phyloP scores from a whole-genome alignment of 1,139 yeast species.

The Protomyces arabidopsidicola region DNA sequence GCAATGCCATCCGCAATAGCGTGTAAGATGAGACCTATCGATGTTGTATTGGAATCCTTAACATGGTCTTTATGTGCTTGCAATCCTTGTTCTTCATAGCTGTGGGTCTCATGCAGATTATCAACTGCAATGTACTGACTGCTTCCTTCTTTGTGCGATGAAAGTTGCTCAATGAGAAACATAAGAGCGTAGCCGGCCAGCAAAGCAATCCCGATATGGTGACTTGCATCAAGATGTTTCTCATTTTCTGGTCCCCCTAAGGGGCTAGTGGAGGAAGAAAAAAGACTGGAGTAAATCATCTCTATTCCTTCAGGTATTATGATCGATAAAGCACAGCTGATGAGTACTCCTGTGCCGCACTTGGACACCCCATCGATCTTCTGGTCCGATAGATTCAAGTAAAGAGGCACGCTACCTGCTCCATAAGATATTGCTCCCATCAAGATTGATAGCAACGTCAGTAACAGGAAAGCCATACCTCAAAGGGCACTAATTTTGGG shows the following conservation, averaged over 20 bases:
- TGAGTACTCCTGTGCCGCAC: constrained; percentile 58
- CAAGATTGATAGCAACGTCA: background rate
- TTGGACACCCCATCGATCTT: constrained; percentile 40
- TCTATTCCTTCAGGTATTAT: constrained; percentile 69
- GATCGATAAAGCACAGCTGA: constrained; percentile 60
- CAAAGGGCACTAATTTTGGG: no score
- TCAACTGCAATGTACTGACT: constrained; percentile 12
- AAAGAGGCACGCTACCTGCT: background rate
- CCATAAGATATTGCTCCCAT: background rate
- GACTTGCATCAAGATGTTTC: no score
- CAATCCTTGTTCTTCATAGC: background rate
- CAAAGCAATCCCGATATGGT: constrained; percentile 42
- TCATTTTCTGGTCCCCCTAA: no score
- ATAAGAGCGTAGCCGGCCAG: constrained; percentile 52
- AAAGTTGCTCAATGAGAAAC: constrained; percentile 48
- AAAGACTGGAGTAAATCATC: constrained; percentile 40
- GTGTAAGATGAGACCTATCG: constrained; percentile 59
- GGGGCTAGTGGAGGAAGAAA: background rate
- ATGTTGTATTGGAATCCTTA: background rate
- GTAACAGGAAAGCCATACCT: no score
- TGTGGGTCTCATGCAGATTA: constrained; percentile 16
- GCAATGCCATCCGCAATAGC: constrained; percentile 73
- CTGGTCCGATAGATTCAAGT: background rate
- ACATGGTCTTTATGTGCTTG: background rate
- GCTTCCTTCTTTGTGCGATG: constrained; percentile 26